Base-by-base conservation (phyloP, 495 filamentous ascomycete species). In the Friedmanniomyces endolithicus region DNA sequence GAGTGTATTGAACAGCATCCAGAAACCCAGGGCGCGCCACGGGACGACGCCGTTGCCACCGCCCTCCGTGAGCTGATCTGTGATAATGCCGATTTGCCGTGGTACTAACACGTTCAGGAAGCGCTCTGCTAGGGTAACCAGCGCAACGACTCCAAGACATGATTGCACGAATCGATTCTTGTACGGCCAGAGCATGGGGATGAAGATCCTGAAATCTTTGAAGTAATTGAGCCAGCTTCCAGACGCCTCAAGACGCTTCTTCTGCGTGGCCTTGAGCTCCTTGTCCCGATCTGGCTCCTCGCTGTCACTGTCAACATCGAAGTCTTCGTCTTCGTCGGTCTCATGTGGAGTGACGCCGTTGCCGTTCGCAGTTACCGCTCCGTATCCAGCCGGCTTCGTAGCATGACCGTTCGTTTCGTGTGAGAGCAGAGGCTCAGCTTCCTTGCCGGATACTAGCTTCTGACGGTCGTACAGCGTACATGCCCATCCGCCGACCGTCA, bases 191-290 rank as follows among this genome's bases (percentile, higher is more conserved):
- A 71, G 52, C 34, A 64, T 60, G 14, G 69, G 68, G n/a, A 70
- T 47, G 53, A 71, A 70, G 44, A 69, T 51, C 46, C 60, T 52
- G 53, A 67, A 71, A 16, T 58, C 56, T 40, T 64, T 67, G 23
- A 67, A 14, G 54, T 71, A 71, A 11, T 56, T 58, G 16, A 63
- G 53, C 67, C 65, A 71, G 44, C 60, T 64, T 37, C 67, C 68
- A 33, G 63, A 44, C 50, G 67, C 63, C 48, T 64, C 55, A 0
- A 71, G 58, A 19, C 68, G 62, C 14, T 60, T 60, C 39, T 63
- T 59, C 37, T 63, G 61, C 35, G 50, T 45, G 19, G 43, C 40
- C 35, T 50, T 59, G 20, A 62, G 23, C 34, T 68, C 59, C 48
- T 64, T 66, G 52, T 65, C 63, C 23, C 59, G 55, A n/a, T 65